A percentile compares a stretch with the other conserved stretches of the same genome.
These are phyloP conservation scores for Verticillium dahliae DNA, from an alignment of 2,329 filamentous ascomycete species.

Conservation along the genomic window DNA sequence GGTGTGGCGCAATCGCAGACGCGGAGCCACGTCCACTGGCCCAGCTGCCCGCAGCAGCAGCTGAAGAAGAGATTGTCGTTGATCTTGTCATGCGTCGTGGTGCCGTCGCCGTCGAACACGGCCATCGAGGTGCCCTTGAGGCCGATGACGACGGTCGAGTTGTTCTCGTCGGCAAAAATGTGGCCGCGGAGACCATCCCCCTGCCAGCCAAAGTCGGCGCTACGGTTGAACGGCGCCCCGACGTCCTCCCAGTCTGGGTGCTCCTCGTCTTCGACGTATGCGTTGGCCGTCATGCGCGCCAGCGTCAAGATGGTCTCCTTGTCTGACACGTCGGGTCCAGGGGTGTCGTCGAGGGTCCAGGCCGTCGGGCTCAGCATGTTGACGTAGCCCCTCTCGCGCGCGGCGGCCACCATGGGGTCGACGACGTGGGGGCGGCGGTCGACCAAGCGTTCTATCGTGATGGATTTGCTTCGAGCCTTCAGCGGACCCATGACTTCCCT, in stretches of 20 bases:
- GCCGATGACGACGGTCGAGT: constrained; percentile 83
- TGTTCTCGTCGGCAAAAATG: constrained; percentile 80
- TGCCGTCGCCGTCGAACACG: constrained; percentile 93
- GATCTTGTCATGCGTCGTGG: constrained; percentile 93
- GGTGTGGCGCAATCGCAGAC: constrained; percentile 88
- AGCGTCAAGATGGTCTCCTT: constrained; percentile 78
- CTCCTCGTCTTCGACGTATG: constrained; percentile 70
- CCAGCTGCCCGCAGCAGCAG: constrained; percentile 93
- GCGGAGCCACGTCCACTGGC: constrained; percentile 81
- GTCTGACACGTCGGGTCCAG: constrained; percentile 76
- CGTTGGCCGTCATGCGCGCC: constrained; percentile 82
- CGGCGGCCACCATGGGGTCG: constrained; percentile 69
- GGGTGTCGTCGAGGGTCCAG: constrained; percentile 76
- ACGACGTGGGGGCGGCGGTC: constrained; percentile 73
- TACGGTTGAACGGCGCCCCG: constrained; percentile 73
- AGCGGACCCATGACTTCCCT: constrained; percentile 47
- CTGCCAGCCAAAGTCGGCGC: constrained; percentile 88
- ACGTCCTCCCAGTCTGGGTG: constrained; percentile 80
- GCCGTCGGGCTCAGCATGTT: constrained; percentile 63
- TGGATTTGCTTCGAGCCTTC: constrained; percentile 54
- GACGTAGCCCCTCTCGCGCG: constrained; percentile 61
- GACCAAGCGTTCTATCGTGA: constrained; percentile 72
- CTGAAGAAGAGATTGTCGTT: constrained; percentile 98
- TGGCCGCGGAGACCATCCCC: constrained; percentile 84
- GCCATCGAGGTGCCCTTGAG: constrained; percentile 87